Conservation (phyloP, 2,329 filamentous ascomycete species). For the Cadophora sp. region DNA sequence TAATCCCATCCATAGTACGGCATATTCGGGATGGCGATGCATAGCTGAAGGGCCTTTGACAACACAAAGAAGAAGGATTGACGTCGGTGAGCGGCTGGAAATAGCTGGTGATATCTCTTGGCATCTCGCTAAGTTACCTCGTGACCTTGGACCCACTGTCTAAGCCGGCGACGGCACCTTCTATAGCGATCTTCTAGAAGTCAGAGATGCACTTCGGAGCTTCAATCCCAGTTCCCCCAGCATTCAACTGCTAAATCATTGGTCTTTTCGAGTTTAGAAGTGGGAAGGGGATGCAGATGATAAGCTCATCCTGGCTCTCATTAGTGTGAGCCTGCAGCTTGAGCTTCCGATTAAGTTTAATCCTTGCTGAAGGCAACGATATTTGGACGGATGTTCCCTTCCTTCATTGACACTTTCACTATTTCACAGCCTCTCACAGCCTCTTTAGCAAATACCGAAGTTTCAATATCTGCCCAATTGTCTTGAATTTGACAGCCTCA, state of each 20-base stretch:
- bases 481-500: not conserved
- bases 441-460: not conserved
- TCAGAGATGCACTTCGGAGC: not conserved
- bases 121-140: not conserved
- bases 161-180: not conserved
- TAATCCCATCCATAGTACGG: not conserved
- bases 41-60: constrained; percentile 8
- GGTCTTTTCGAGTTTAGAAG: not conserved
- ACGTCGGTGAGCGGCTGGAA: not conserved
- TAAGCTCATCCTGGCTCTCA: not conserved
- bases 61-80: not conserved
- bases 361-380: not conserved
- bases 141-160: not conserved
- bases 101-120: not conserved
- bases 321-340: not conserved
- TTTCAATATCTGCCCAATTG: not conserved
- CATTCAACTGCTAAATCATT: not conserved
- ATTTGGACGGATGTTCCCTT: not conserved
- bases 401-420: not conserved
- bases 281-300: not conserved
- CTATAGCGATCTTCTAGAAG: constrained; percentile 1
- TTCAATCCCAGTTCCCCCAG: not conserved
- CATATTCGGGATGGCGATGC: not conserved
- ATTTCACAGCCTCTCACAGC: not conserved
- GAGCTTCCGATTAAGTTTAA: not conserved